A percentile compares a stretch with the other conserved stretches of the same genome.
Conservation (phyloP, 306 rosid genomes). For the Notholithocarpus densiflorus region DNA sequence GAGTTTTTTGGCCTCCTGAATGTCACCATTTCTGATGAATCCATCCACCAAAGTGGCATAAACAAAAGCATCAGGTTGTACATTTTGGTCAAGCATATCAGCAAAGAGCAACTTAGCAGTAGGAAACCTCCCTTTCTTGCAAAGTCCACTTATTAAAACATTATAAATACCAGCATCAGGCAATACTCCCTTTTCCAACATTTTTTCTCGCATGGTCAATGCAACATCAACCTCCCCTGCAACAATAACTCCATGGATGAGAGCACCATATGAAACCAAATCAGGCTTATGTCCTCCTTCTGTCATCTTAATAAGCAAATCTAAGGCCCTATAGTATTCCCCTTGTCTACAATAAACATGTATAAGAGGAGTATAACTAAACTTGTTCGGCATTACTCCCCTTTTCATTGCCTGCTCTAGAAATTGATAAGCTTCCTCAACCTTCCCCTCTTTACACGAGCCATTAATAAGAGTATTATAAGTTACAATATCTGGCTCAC, state of each 20-base stretch:
- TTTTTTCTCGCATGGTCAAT: slow-evolving; percentile 50
- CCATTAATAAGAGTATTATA: slow-evolving; percentile 58
- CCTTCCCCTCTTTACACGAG: slow-evolving; percentile 54
- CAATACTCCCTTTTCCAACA: slow-evolving; percentile 61
- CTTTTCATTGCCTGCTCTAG: slow-evolving; percentile 41
- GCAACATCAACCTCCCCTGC: slow-evolving; percentile 68
- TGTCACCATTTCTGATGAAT: slow-evolving; percentile 51
- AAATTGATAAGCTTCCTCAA: slow-evolving; percentile 58
- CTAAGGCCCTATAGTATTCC: slow-evolving; percentile 56
- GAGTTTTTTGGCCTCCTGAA: slow-evolving; percentile 59
- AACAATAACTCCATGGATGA: slow-evolving; percentile 66
- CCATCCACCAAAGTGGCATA: slow-evolving; percentile 79
- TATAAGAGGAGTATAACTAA: slow-evolving; percentile 63
- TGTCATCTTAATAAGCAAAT: slow-evolving; percentile 60
- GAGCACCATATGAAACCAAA: slow-evolving; percentile 71
- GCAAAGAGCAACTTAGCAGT: slow-evolving; percentile 58
- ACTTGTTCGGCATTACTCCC: slow-evolving; percentile 50
- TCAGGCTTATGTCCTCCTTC: slow-evolving; percentile 60
- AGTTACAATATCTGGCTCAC: slow-evolving; percentile 67
- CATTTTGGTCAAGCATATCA: slow-evolving; percentile 70
- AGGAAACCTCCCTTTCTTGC: slow-evolving; percentile 71
- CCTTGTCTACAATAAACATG: slow-evolving; percentile 59
- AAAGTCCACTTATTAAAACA: slow-evolving; percentile 76
- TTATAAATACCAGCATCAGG: slow-evolving; percentile 83
- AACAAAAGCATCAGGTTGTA: slow-evolving; percentile 67